Base-by-base conservation (phyloP, 768 basidiomycete species). In the Lenzites betulinus region DNA sequence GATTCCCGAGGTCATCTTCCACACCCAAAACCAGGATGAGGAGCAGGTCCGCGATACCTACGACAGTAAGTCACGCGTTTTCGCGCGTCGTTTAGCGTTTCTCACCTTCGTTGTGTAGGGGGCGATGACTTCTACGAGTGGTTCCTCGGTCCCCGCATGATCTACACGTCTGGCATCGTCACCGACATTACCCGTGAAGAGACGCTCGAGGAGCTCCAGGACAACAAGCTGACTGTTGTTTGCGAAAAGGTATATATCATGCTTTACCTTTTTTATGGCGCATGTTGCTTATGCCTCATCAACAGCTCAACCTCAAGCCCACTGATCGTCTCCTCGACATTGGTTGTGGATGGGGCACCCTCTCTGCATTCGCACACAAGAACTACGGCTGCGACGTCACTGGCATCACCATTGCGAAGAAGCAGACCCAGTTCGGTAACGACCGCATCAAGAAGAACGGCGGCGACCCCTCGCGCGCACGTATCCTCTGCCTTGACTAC, bases 361-460 rank as follows among this genome's bases (percentile, higher is more conserved):
- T 99, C 56, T 84, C 86, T 41, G 89, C 96, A 1, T 96, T 94
- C 68, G 97, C 97, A 44, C 90, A 93, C 33, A 98, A 98, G 79
- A 99, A 99, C 79, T 98, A 89, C 71, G 90, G 80, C n/a, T 95
- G 92, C 64, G 95, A 98, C 70, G 93, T 89, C 50, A 98, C 96
- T 26, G 97, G 97, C 69, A 88, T 98, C 61, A 99, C 97, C 0
- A 87, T 99, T 30, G 89, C 83, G 33, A 84, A 86, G 73, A 93
- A 98, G 69, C 96, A 98, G 75, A 86, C 95, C 60, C 85, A 86
- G 62, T 99, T 98, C 64, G 95, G 95, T 41, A 96, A 90, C 65
- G 83, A 93, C 11, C 83, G 97, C 54, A 92, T 99, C 68, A 81
- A 78, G 39, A 78, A 83, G 60, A 98, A 97, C 66, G 71, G 73